Evolutionary conservation across 2,329 filamentous ascomycete genomes (phyloP).

Genomic region (Fusarium torulosum): DNA sequence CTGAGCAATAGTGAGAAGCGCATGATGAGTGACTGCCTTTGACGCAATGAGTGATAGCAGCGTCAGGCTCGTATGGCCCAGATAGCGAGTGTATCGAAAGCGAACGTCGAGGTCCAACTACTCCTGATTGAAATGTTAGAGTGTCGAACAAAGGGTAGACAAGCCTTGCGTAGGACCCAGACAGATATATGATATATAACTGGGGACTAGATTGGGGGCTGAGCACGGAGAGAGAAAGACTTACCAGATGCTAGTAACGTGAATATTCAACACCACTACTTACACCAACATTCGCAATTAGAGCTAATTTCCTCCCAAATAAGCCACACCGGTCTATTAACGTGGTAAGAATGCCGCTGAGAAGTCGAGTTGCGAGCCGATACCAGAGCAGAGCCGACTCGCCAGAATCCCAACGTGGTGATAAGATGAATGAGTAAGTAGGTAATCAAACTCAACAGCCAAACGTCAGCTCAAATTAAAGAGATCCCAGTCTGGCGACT

Average conservation of each 20-base stretch:
- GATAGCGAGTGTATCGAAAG: constrained; percentile 39
- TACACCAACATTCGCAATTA: constrained; percentile 28
- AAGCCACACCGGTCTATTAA: constrained; percentile 36
- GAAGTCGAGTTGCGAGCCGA: constrained; percentile 21
- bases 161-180: constrained; percentile 5
- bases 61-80: constrained; percentile 13
- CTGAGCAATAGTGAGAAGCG: constrained; percentile 40
- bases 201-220: constrained; percentile 38
- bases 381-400: constrained; percentile 16
- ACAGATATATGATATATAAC: constrained; percentile 39
- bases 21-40: constrained; percentile 33
- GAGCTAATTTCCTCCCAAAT: constrained; percentile 28
- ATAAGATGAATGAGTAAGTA: constrained; percentile 8
- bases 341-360: constrained; percentile 23
- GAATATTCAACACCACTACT: constrained; percentile 28
- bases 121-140: constrained; percentile 22
- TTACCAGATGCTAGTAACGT: constrained; percentile 33
- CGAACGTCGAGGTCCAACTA: constrained; percentile 23
- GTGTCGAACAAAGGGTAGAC: constrained; percentile 4
- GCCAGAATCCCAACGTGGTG: constrained; percentile 26
- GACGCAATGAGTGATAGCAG: constrained; percentile 23
- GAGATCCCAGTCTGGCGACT: constrained; percentile 12
- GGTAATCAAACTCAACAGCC: constrained; percentile 32
- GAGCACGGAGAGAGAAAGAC: constrained; percentile 40
- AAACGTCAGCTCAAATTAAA: constrained; percentile 28